Evolutionary conservation across 352 stramenopile genomes (phyloP).

Genomic region (Blastocystis sp.): DNA sequence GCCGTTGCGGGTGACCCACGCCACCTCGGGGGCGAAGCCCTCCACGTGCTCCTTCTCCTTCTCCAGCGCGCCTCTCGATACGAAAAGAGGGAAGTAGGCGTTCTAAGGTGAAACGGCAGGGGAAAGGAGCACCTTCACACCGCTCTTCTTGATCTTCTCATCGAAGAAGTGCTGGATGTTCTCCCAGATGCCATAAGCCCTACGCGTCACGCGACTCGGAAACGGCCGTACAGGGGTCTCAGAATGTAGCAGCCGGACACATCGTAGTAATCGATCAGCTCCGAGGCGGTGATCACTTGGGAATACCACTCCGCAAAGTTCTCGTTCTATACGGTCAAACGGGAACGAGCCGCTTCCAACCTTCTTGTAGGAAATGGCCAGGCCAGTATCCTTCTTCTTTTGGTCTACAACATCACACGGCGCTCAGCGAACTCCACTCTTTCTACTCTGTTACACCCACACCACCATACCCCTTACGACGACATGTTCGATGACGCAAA

Average conservation of each 20-base stretch:
- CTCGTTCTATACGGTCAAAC: conserved; percentile 68
- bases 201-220: conserved; percentile 67
- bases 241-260: conserved; percentile 99
- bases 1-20: conserved; percentile 95
- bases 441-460: conserved; percentile 7
- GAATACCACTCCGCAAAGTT: conserved; percentile 76
- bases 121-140: conserved; percentile 60
- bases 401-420: conserved; percentile 49
- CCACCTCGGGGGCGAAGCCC: conserved; percentile 93
- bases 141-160: conserved; percentile 82
- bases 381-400: conserved; percentile 68
- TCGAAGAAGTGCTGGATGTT: conserved; percentile 93
- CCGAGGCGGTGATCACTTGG: conserved; percentile 87
- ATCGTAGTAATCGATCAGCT: conserved; percentile 99
- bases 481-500: not conserved
- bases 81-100: conserved; percentile 97
- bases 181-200: conserved; percentile 98
- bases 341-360: not conserved
- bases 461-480: conserved; percentile 2
- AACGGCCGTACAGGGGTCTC: conserved; percentile 80
- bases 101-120: conserved; percentile 74
- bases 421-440: conserved; percentile 27
- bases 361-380: conserved; percentile 69
- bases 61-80: conserved; percentile 89
- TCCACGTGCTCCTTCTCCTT: conserved; percentile 98